Conservation (phyloP, 257 asterid species). For the Solanum ossicruentum region DNA sequence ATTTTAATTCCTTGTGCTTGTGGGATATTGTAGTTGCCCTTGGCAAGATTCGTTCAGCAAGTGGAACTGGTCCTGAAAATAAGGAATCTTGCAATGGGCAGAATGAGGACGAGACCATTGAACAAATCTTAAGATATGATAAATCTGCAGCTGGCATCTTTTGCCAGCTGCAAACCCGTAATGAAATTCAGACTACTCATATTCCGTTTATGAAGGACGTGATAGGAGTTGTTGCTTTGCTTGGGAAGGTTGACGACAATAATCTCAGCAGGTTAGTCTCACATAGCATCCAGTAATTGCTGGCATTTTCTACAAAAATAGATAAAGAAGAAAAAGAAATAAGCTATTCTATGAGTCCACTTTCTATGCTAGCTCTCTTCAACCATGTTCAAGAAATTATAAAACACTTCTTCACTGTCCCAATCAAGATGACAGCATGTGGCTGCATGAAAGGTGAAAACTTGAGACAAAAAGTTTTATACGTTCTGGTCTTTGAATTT, state of each 20-base stretch:
- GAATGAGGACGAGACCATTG: constrained; percentile 37
- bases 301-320: neutral
- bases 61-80: constrained; percentile 10
- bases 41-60: constrained; percentile 38
- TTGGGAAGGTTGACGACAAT: constrained; percentile 26
- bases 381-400: neutral
- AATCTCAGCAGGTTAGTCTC: constrained; percentile 15
- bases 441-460: neutral
- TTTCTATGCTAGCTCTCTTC: neutral
- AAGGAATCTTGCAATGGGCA: constrained; percentile 8
- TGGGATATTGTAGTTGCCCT: constrained; percentile 29
- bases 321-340: neutral
- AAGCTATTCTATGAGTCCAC: neutral
- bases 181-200: constrained; percentile 29
- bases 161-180: constrained; percentile 28
- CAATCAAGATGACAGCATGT: neutral
- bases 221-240: constrained; percentile 66
- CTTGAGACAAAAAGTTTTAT: neutral
- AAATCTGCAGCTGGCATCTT: constrained; percentile 60
- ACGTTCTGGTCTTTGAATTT: neutral
- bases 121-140: constrained; percentile 31
- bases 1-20: neutral
- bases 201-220: constrained; percentile 40
- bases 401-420: neutral
- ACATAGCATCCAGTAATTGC: neutral